Base-by-base conservation (phyloP, 306 rosid species). In the Quercus aquifolioides region DNA sequence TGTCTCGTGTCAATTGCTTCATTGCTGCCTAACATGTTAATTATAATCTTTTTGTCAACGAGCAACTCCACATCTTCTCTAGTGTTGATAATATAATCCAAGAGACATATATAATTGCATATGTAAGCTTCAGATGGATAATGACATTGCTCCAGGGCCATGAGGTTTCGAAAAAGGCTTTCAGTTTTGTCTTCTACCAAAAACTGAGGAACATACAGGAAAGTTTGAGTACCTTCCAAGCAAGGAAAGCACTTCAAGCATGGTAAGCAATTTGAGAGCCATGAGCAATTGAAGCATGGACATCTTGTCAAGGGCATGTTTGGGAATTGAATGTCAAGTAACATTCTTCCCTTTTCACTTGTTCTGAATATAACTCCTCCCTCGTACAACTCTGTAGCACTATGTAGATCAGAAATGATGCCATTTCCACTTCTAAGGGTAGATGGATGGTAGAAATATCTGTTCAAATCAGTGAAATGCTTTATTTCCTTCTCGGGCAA, bases 141-240 rank as follows among this genome's bases (percentile, higher is more conserved):
- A 25, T 72, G 74, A 20, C 84, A 81, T 69, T 80, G 85, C 33
- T 80, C 82, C 28, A 84, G 25, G 11, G 87, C 87, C 76, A 84
- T 77, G 9, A 84, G 35, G 20, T 84, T 84, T 46, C 82, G 57
- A 0, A 78, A 25, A 20, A 77, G 3, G 43, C 78, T 18, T n/a
- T 78, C 88, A 1, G 81, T 78, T 1, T 18, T 18, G 55, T 63
- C 41, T 0, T 77, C 31, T 1, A 78, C 33, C 19, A 4, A 20
- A 25, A 81, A 43, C 1, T 10, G 10, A 3, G 83, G 78, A 6
- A 85, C 12, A 19, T 28, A 10, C 14, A 78, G 38, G 60, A 4
- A 11, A 77, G 64, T 60, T 5, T 62, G 5, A 26, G 21, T 17
- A 2, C 9, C 2, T 14, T 46, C 17, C 35, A 56, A 6, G 21